Percentiles rank a stretch among this genome's conserved stretches.
Evolutionary conservation across 1,284 basidiomycete genomes (phyloP).

Genomic region (Dichomitus squalens): DNA sequence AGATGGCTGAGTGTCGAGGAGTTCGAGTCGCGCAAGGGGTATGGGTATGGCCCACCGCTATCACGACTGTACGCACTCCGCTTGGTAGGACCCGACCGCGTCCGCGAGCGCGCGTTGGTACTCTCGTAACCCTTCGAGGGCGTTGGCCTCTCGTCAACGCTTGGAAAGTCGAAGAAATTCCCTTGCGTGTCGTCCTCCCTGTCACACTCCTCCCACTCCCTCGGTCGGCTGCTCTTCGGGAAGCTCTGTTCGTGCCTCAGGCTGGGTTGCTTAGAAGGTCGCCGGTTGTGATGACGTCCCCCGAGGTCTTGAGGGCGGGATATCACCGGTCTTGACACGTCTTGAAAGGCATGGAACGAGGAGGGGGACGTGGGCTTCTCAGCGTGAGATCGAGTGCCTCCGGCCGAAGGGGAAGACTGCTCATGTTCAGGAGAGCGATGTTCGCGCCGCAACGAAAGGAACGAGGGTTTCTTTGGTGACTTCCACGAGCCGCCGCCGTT

Average conservation of each 20-base stretch:
- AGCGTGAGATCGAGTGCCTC: conserved; percentile 21
- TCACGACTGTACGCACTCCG: conserved; percentile 44
- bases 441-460: conserved; percentile 55
- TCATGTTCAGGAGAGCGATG: conserved; percentile 44
- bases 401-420: conserved; percentile 25
- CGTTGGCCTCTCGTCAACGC: conserved; percentile 17
- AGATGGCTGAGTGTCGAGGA: conserved; percentile 59
- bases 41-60: conserved; percentile 32
- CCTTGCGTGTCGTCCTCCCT: conserved; percentile 21
- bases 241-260: conserved; percentile 24
- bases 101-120: conserved; percentile 26
- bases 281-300: conserved; percentile 23
- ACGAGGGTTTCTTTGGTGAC: conserved; percentile 55
- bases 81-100: conserved; percentile 53
- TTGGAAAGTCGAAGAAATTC: conserved; percentile 26
- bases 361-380: conserved; percentile 38
- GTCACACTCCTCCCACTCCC: conserved; percentile 18
- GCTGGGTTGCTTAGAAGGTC: conserved; percentile 27
- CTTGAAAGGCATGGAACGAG: conserved; percentile 29
- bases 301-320: conserved; percentile 27
- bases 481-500: conserved; percentile 31
- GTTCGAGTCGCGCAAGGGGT: conserved; percentile 61
- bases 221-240: conserved; percentile 19
- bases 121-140: conserved; percentile 22
- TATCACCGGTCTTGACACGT: conserved; percentile 23